These are phyloP conservation scores for Ogataea degrootiae DNA, from an alignment of 805 yeast species.

Conservation along the genomic window DNA sequence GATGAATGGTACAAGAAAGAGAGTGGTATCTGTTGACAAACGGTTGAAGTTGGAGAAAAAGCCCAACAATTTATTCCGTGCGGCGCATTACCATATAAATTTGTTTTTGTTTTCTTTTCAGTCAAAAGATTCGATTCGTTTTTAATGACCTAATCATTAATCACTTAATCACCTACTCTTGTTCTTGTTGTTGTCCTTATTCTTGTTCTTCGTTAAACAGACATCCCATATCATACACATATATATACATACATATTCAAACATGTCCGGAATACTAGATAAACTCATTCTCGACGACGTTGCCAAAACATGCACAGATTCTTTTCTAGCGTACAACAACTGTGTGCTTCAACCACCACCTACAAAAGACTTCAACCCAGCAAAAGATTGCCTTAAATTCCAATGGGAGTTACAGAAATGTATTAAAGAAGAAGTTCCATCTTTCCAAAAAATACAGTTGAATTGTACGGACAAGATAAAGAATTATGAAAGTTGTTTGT, in stretches of 20 bases:
- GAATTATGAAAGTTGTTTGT: slow-evolving; percentile 63
- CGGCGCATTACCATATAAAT: too few species aligned
- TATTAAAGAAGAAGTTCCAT: slow-evolving; percentile 60
- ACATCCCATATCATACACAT: too few species aligned
- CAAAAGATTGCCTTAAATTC: slow-evolving; percentile 45
- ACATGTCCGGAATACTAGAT: slow-evolving; percentile 49
- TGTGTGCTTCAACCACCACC: slow-evolving; percentile 41
- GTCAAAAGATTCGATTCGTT: too few species aligned
- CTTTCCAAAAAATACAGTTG: slow-evolving; percentile 62
- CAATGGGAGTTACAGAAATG: slow-evolving; percentile 59
- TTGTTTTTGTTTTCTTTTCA: too few species aligned
- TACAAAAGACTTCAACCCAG: slow-evolving; percentile 41
- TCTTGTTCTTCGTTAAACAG: background rate
- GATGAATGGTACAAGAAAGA: background rate
- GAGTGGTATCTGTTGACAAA: too few species aligned
- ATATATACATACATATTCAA: slow-evolving; percentile 8
- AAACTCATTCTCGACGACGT: slow-evolving; percentile 76
- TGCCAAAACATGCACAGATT: slow-evolving; percentile 69
- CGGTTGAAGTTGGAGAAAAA: too few species aligned
- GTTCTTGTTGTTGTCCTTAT: background rate
- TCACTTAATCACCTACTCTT: too few species aligned
- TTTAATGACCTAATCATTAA: too few species aligned
- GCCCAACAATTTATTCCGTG: too few species aligned
- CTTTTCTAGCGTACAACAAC: slow-evolving; percentile 67
- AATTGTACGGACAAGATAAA: slow-evolving; percentile 55